A percentile compares a stretch with the other conserved stretches of the same genome.
Evolutionary conservation across 352 stramenopile genomes (phyloP).

Genomic region (Phytophthora pini): DNA sequence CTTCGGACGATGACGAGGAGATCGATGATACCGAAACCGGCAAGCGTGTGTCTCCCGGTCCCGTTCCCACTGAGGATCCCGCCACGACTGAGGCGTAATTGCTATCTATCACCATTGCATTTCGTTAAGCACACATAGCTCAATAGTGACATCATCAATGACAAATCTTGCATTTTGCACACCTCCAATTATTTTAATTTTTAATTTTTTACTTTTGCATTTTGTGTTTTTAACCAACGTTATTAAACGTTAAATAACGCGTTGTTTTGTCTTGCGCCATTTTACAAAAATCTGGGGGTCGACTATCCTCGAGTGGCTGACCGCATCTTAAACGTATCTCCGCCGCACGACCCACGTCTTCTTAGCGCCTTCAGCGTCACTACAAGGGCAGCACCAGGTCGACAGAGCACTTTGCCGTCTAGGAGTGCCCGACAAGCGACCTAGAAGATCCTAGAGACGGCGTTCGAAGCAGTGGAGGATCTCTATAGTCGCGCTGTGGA

Average conservation of each 20-base stretch:
- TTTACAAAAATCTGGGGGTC: constrained; percentile 8
- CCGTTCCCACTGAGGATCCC: constrained; percentile 19
- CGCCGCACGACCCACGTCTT: constrained; percentile 1
- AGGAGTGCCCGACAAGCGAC: not conserved
- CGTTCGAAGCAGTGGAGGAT: constrained; percentile 1
- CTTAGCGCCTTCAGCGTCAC: constrained; percentile 1
- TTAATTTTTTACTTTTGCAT: too few relatives aligned
- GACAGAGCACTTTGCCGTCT: not conserved
- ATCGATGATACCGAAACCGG: constrained; percentile 26
- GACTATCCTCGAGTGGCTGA: constrained; percentile 2
- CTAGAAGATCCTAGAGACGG: not conserved
- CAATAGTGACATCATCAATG: not conserved
- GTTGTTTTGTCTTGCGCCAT: constrained; percentile 5
- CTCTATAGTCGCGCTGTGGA: constrained; percentile 8
- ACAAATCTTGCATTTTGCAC: too few relatives aligned
- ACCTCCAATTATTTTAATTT: too few relatives aligned
- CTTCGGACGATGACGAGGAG: constrained; percentile 21
- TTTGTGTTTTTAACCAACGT: not conserved
- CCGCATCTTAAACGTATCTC: not conserved
- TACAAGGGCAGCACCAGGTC: not conserved
- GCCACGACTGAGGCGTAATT: constrained; percentile 29
- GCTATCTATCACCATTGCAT: not conserved
- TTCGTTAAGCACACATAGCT: not conserved
- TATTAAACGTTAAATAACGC: constrained; percentile 5
- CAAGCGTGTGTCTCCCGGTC: constrained; percentile 21